A percentile compares a stretch with the other conserved stretches of the same genome.
phyloP scores from a whole-genome alignment of 1,284 basidiomycete genomes.

The Cryptococcus sp. region DNA sequence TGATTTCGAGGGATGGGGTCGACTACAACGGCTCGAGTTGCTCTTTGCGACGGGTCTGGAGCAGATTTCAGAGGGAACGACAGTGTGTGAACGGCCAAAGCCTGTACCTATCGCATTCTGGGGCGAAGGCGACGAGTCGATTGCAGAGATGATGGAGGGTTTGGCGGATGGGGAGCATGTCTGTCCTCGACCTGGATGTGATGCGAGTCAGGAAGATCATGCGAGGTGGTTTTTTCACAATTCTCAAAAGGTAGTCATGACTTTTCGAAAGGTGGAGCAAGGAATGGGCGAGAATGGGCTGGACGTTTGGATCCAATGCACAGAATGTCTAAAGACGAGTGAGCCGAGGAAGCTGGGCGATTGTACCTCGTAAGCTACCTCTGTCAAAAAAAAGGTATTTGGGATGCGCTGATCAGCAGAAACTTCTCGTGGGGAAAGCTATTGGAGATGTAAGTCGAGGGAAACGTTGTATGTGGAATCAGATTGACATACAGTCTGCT shows the following conservation, averaged over 20 bases:
- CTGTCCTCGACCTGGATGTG: slow-evolving; percentile 22
- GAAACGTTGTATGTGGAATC: not conserved
- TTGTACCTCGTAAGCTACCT: slow-evolving; percentile 12
- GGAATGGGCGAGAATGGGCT: slow-evolving; percentile 4
- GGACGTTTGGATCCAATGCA: slow-evolving; percentile 20
- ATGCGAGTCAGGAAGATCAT: slow-evolving; percentile 16
- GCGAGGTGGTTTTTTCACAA: slow-evolving; percentile 19
- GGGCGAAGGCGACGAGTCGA: slow-evolving; percentile 7
- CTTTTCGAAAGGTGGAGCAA: slow-evolving; percentile 5
- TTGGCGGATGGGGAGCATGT: slow-evolving; percentile 10
- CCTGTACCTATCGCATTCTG: not conserved
- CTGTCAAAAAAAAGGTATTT: not conserved
- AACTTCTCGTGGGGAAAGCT: slow-evolving; percentile 29
- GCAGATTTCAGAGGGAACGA: not conserved
- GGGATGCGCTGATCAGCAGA: slow-evolving; percentile 4
- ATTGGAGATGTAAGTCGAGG: slow-evolving; percentile 23
- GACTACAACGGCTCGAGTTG: slow-evolving; percentile 24
- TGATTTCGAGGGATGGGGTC: slow-evolving; percentile 28
- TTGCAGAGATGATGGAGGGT: slow-evolving; percentile 6
- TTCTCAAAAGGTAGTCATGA: slow-evolving; percentile 11
- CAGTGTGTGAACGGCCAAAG: slow-evolving; percentile 2
- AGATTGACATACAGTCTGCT: slow-evolving; percentile 14
- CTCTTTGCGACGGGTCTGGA: slow-evolving; percentile 17
- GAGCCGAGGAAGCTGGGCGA: slow-evolving; percentile 6
- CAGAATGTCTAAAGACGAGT: slow-evolving; percentile 13